Base-by-base conservation (phyloP, 2,329 filamentous ascomycete genomes). In the Scortechinia acanthostroma region DNA sequence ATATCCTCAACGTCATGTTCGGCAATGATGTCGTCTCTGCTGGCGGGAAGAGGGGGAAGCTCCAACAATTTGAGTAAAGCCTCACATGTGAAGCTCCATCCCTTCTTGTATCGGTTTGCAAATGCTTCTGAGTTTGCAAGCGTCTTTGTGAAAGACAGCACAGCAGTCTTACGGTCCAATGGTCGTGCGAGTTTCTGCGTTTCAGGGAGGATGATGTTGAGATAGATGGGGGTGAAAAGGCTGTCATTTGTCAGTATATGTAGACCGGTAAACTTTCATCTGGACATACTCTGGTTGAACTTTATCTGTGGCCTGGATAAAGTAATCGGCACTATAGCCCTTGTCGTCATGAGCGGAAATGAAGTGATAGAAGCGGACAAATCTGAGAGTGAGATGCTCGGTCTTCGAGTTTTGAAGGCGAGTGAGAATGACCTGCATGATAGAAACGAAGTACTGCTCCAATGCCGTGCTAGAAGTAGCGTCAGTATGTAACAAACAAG, bases 1-100 rank as follows among this genome's bases (percentile, higher is more conserved):
- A 96, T 82, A 60, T 98, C 93, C 55, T 98, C 93, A 21, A 95
- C 87, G 56, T 97, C 91, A 2, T 89, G 83, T 59, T 97, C 93
- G 10, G 81, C 78, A 50, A 95, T 83, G 43, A 88, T 69, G 52
- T 94, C 89, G 51, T 88, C 83, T 47, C 84, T 83, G 25, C 75
- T 68, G 1, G 83, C 77, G 15, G 71, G 67, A 4, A 76, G 68
- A 2, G 91, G 91, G 21, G 91, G 88, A 64, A 95, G 94, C 59
- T 91, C 85, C 4, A 98, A 75, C 14, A 97, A 75, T 54, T 91
- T 89, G 35, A 98, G 76, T 48, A 98, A 73, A n/a, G 86, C 83
- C 59, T 91, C 87, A 59, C 88, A 93, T 2, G 90, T 96, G 60
- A 88, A 86, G 3, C 77, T 81, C 93, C 94, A 98, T 37, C 93